These are phyloP conservation scores for Arctium lappa DNA, from an alignment of 129 eudicot genomes.

Conservation along the genomic window DNA sequence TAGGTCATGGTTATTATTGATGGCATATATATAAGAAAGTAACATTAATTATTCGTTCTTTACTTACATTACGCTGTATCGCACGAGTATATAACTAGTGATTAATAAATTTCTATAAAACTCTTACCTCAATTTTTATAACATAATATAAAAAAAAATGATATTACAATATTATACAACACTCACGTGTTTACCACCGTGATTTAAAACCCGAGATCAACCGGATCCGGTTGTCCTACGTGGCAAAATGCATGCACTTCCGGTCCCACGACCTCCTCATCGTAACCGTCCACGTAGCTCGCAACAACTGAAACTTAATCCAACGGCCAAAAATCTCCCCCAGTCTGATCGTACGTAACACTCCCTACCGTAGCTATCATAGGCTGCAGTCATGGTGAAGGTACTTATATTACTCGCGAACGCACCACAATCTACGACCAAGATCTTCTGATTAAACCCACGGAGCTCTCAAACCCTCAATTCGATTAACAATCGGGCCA, in stretches of 20 bases:
- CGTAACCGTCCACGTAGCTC: constrained; percentile 10
- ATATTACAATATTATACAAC: not conserved
- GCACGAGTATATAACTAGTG: too few species aligned
- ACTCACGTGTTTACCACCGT: not conserved
- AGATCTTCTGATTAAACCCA: constrained; percentile 22
- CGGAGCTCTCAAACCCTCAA: constrained; percentile 16
- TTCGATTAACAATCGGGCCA: not conserved
- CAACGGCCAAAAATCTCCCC: not conserved
- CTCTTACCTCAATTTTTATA: too few species aligned
- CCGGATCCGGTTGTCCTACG: not conserved
- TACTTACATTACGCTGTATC: too few species aligned
- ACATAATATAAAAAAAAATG: too few species aligned
- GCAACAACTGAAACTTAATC: constrained; percentile 1
- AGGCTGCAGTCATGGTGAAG: not conserved
- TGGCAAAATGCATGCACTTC: constrained; percentile 7
- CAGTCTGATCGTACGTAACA: not conserved
- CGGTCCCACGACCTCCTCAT: constrained; percentile 9
- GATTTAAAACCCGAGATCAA: not conserved
- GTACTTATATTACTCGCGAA: not conserved
- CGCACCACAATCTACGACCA: constrained; percentile 19
- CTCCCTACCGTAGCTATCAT: constrained; percentile 23
- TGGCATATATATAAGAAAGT: too few species aligned
- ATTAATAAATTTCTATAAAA: too few species aligned
- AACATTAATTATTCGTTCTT: too few species aligned
- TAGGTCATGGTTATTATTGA: too few species aligned